phyloP scores from a whole-genome alignment of 257 asterid genomes.

The Parsonsia alboflavescens region DNA sequence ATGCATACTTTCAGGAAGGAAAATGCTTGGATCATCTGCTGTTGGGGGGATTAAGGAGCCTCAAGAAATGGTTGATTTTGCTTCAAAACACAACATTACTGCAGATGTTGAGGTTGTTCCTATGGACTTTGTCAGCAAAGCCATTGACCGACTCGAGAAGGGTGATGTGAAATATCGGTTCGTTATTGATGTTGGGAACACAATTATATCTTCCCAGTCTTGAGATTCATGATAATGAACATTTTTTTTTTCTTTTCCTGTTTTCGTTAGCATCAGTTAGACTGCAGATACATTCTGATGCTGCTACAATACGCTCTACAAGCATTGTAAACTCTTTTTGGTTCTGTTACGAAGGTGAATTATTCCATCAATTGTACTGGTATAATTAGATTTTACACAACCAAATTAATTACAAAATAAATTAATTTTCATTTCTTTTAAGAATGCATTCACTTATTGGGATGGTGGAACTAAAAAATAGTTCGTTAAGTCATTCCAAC shows the following conservation, averaged over 20 bases:
- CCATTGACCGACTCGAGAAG: slow-evolving; percentile 11
- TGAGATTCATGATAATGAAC: too few relatives aligned
- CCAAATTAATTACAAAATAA: too few relatives aligned
- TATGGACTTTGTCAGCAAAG: slow-evolving; percentile 8
- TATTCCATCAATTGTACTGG: too few relatives aligned
- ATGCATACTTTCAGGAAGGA: slow-evolving; percentile 13
- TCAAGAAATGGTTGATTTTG: slow-evolving; percentile 21
- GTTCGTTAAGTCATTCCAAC: too few relatives aligned
- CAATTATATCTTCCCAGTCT: neutral
- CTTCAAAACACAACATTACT: slow-evolving; percentile 17
- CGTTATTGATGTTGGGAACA: slow-evolving; percentile 9
- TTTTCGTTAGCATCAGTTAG: neutral
- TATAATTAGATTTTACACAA: too few relatives aligned
- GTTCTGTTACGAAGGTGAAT: too few relatives aligned
- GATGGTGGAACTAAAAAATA: too few relatives aligned
- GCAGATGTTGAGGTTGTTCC: slow-evolving; percentile 9
- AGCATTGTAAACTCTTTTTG: neutral
- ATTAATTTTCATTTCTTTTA: too few relatives aligned
- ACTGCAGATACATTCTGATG: neutral
- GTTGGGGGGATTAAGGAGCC: slow-evolving; percentile 15
- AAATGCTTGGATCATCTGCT: slow-evolving; percentile 14
- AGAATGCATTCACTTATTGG: too few relatives aligned
- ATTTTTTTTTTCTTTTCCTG: neutral
- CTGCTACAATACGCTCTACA: too few relatives aligned
- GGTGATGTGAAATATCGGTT: slow-evolving; percentile 11